Percentiles rank a stretch among this genome's conserved stretches.
Evolutionary conservation across 2,329 filamentous ascomycete genomes (phyloP).

Genomic region (Lasiodiplodia sp.): DNA sequence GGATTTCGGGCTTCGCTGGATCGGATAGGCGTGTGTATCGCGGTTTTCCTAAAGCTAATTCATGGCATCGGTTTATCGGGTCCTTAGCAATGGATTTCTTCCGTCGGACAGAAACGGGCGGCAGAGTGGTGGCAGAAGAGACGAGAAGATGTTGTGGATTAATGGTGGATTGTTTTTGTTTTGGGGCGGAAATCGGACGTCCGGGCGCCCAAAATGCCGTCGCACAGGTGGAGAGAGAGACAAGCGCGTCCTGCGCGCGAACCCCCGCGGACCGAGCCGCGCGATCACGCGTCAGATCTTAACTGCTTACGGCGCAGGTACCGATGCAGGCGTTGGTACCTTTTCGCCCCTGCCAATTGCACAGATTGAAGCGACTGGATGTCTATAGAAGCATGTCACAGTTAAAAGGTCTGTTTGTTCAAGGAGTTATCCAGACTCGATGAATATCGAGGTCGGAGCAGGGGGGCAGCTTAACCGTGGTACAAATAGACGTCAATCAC

Average conservation of each 20-base stretch:
- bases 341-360: not conserved
- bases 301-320: constrained; percentile 11
- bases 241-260: not conserved
- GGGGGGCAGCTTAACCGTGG: not conserved
- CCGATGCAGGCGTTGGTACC: not conserved
- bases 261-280: constrained; percentile 13
- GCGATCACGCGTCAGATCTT: constrained; percentile 16
- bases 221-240: not conserved
- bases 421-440: not conserved
- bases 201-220: not conserved
- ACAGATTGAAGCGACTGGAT: too few relatives aligned
- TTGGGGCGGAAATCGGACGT: constrained; percentile 10
- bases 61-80: not conserved
- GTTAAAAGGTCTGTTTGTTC: not conserved
- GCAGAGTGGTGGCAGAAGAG: not conserved
- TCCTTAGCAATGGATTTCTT: not conserved
- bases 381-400: not conserved
- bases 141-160: not conserved
- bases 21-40: not conserved
- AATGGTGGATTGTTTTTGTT: constrained; percentile 17
- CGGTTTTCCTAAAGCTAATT: not conserved
- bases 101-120: not conserved
- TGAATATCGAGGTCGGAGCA: not conserved
- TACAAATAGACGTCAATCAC: not conserved
- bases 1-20: not conserved